Evolutionary conservation across 1,284 basidiomycete genomes (phyloP), one percentile per base, ranked within the genome.

Genomic region (Irpex sp.): DNA sequence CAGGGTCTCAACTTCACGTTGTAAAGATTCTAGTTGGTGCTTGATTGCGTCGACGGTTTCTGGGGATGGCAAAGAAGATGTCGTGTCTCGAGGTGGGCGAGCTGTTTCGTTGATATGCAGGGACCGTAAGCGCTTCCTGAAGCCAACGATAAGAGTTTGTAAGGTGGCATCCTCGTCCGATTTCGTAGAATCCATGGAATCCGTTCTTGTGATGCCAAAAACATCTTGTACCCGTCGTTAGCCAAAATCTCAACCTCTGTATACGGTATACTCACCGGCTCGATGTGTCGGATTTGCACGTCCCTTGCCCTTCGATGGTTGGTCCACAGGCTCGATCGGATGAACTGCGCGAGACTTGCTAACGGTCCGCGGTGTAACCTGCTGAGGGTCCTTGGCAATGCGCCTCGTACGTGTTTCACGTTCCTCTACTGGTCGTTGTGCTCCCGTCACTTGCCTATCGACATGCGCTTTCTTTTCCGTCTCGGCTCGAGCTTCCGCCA

Each of bases 101-200:
- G 81, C 80, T 14, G 80, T 69, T 56, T 83, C 81, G 61, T 83
- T 82, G 61, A 91, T 81, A 61, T 78, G 80, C 61, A 91, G 77
- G 6, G 83, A 81, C 54, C 80, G 80, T 36, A 91, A 74, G n/a
- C 81, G 78, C 67, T 80, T 86, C 60, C 87, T 78, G 33, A 90
- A 70, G 4, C 61, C 65, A 36, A 68, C 66, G 36, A 77, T 72
- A 37, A 65, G 68, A 6, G 62, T 58, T 61, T 72, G 72, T 5
- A 77, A 64, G 45, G 71, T 68, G 35, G 62, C 63, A 58, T 71
- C 53, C 23, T 74, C 70, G 37, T 66, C 57, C 10, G 67, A 66
- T 37, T 67, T 42, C 2, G 45, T 68, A 19, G 65, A 68, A 4
- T 69, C 67, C 5, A 65, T 62, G 18, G 75, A 70, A 48, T 78